Evolutionary conservation across 129 eudicot genomes (phyloP).

Genomic region (Flaveria linearis): DNA sequence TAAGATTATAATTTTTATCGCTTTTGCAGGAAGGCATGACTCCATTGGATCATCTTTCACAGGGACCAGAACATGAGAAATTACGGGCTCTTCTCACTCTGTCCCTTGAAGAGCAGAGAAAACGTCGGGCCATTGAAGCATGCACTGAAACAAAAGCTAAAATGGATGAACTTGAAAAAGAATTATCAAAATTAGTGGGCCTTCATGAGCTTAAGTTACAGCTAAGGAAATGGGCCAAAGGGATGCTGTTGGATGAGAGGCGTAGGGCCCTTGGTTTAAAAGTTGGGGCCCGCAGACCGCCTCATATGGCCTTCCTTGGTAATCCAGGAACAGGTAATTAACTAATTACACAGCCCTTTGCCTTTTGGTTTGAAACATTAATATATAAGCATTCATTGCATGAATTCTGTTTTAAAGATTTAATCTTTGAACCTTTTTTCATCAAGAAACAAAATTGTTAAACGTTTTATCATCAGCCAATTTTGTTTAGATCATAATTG

Average conservation of each 20-base stretch:
- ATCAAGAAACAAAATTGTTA: background rate
- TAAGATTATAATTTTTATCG: conserved; percentile 5
- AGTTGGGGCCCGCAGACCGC: conserved; percentile 68
- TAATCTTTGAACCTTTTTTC: background rate
- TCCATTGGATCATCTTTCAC: conserved; percentile 32
- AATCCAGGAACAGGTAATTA: conserved; percentile 19
- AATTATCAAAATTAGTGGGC: conserved; percentile 68
- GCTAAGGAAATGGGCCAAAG: conserved; percentile 86
- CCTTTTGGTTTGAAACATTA: background rate
- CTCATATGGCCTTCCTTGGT: conserved; percentile 64
- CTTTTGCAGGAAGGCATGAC: conserved; percentile 29
- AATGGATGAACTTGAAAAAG: conserved; percentile 67
- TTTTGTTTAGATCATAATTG: background rate
- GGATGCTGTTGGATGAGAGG: conserved; percentile 86
- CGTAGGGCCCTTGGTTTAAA: conserved; percentile 77
- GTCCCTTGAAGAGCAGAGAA: conserved; percentile 28
- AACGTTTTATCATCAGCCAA: background rate
- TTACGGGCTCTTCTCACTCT: conserved; percentile 18
- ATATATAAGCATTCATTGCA: background rate
- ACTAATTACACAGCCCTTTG: background rate
- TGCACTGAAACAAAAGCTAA: conserved; percentile 30
- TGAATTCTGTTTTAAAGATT: background rate
- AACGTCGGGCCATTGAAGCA: conserved; percentile 20
- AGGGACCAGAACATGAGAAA: conserved; percentile 21
- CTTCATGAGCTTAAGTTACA: conserved; percentile 67